Base-by-base conservation (phyloP, 306 rosid genomes). In the Mucuna pruriens region DNA sequence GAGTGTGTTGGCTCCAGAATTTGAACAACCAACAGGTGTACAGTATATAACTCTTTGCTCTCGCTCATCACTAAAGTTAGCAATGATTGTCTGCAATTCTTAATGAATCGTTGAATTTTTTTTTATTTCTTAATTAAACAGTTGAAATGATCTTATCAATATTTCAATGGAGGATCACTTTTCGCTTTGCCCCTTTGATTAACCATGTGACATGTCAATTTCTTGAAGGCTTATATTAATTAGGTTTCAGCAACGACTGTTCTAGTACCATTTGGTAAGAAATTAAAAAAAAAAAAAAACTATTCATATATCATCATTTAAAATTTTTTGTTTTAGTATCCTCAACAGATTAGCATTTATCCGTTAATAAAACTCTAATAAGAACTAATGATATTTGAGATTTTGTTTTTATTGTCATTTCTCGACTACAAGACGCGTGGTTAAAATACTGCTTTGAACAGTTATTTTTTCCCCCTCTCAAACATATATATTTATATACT, bases 21-120 rank as follows among this genome's bases (percentile, higher is more conserved):
- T 26, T 73, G 76, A 77, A 36, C 83, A 54, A 81, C 85, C 58
- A 81, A 77, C 63, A 74, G 48, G 16, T 36, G 66, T 16, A 36
- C 51, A 63, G n/a, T 38, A 71, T 25, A 13, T 46, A 19, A 29
- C 69, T 31, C 22, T 39, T 3, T 13, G 40, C 19, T 29, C 19
- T 38, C 36, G 6, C 22, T 77, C 49, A 34, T 38, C 34, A 80
- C 48, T 51, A 46, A 49, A 63, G 38, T 39, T 51, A 52, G 40
- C 31, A 75, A 75, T 85, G 46, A 80, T 80, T 61, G 60, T 68
- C 48, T 68, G 19, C 34, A 57, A 34, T 7, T 23, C 64, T 70
- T 52, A 71, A 83, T 69, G 78, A 49, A 60, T 64, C 52, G 76
- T 76, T 85, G 83, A 72, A 63, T 1, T 15, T 55, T 17, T 6